phyloP scores from a whole-genome alignment of 768 basidiomycete genomes.

The Boletus subcaerulescens region DNA sequence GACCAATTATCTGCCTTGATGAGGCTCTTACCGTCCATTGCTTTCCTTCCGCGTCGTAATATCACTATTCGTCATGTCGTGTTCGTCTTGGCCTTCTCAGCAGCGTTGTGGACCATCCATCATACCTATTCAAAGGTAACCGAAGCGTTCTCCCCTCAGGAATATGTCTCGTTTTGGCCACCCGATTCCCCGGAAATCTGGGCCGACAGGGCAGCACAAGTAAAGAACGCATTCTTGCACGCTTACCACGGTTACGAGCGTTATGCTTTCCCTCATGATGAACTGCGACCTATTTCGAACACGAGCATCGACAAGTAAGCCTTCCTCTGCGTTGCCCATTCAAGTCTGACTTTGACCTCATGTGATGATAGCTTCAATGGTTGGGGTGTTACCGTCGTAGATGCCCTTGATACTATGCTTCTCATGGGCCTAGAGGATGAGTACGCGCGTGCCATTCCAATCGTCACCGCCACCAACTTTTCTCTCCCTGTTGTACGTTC shows the following conservation, averaged over 20 bases:
- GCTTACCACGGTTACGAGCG: slow-evolving; percentile 65
- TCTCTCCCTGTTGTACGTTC: slow-evolving; percentile 39
- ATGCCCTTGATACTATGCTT: slow-evolving; percentile 83
- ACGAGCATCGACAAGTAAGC: slow-evolving; percentile 49
- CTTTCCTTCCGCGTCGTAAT: slow-evolving; percentile 9
- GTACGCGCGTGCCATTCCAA: slow-evolving; percentile 59
- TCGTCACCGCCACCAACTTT: slow-evolving; percentile 51
- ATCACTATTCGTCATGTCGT: slow-evolving; percentile 26
- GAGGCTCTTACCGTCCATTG: not conserved
- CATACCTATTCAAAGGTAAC: not conserved
- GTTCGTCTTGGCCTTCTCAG: slow-evolving; percentile 10
- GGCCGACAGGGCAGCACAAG: slow-evolving; percentile 51
- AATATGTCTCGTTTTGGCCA: slow-evolving; percentile 19
- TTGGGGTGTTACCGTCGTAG: slow-evolving; percentile 76
- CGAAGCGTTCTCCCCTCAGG: slow-evolving; percentile 2
- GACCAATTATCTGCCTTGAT: too few relatives aligned
- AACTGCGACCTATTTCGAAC: slow-evolving; percentile 54
- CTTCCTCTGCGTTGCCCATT: not conserved
- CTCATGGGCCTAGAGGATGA: slow-evolving; percentile 76
- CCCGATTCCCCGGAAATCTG: slow-evolving; percentile 39
- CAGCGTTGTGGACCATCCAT: slow-evolving; percentile 21
- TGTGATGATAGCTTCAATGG: slow-evolving; percentile 62
- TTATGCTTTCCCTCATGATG: slow-evolving; percentile 62
- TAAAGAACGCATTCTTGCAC: slow-evolving; percentile 61
- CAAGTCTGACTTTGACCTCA: not conserved